Percentiles rank a stretch among this genome's conserved stretches.
phyloP scores from a whole-genome alignment of 2,329 filamentous ascomycete species.

The Aaosphaeria arxii region DNA sequence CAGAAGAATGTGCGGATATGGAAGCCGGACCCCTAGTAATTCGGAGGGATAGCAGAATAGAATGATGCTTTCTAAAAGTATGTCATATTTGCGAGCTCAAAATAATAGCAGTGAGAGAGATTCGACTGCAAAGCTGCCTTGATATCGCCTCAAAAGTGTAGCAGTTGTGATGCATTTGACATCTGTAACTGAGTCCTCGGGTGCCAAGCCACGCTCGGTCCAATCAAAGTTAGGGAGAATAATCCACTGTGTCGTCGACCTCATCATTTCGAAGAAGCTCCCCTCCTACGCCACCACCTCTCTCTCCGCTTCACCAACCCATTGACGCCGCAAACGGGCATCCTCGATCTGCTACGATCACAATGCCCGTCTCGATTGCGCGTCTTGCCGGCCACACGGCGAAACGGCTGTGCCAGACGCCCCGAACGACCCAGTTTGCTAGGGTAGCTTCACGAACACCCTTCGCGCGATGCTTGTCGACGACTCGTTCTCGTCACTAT shows the following conservation, averaged over 20 bases:
- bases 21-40: too few relatives aligned
- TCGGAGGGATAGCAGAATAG: too few relatives aligned
- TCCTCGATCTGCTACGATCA: constrained; percentile 29
- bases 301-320: constrained; percentile 30
- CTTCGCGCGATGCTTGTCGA: constrained; percentile 63
- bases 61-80: too few relatives aligned
- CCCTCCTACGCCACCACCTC: constrained; percentile 31
- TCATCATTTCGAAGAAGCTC: constrained; percentile 25
- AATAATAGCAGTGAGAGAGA: too few relatives aligned
- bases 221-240: too few relatives aligned
- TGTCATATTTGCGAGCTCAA: too few relatives aligned
- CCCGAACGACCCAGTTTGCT: constrained; percentile 42
- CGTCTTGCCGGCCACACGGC: constrained; percentile 70
- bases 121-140: too few relatives aligned
- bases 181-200: too few relatives aligned
- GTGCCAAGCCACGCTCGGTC: too few relatives aligned
- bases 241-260: constrained; percentile 12
- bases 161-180: too few relatives aligned
- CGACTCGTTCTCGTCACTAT: constrained; percentile 60
- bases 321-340: constrained; percentile 33
- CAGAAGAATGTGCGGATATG: too few relatives aligned
- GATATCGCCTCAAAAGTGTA: too few relatives aligned
- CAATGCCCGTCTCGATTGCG: constrained; percentile 69
- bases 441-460: constrained; percentile 30
- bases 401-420: constrained; percentile 63